Evolutionary conservation across 2,329 filamentous ascomycete species (phyloP), one percentile per base, ranked within the genome.

Genomic region (Lasiodiplodia theobromae): DNA sequence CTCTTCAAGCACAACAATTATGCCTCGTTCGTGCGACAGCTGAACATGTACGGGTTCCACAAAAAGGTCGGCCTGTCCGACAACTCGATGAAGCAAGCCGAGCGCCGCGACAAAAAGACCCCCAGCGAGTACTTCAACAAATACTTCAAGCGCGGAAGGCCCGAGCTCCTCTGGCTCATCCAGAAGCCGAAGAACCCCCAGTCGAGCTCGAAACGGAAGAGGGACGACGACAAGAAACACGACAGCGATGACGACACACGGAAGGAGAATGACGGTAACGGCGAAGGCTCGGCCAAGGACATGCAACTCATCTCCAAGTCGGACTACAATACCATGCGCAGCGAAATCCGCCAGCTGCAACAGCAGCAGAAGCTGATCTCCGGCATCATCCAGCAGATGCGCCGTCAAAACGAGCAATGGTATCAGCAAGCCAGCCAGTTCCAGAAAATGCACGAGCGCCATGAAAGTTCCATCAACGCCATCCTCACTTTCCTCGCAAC

Each of bases 391-490:
- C 87, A 86, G 66, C 89, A 92, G 68, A 83, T 98, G 69, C 91
- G 93, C 67, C 88, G 91, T 69, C 94, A 97, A 74, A 96, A 98
- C 76, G 90, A 93, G 70, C 90, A 95, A 70, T 87, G 97, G 37
- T 96, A 94, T 75, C 91, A 92, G 68, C 94, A 97, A 79, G 94
- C 95, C 0, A 87, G 92, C 54, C 90, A 92, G 69, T 97, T 97
- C 77, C 94, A 98, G 79, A 92, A 89, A 69, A 89, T 97, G 77
- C 95, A 98, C 76, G 94, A 95, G 73, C 90, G 96, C n/a, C 96
- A 99, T 76, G 96, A 99, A 77, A 97, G 95, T 77, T 97, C 95
- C 0, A 98, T 99, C 80, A 98, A 97, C 76, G 95, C 95, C n/a
- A 98, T 99, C 71, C 86, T 99, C 52, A 97, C 94, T 62, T 98